Conservation (phyloP, 2,329 filamentous ascomycete genomes). For the Fusarium tanahbumbuense region DNA sequence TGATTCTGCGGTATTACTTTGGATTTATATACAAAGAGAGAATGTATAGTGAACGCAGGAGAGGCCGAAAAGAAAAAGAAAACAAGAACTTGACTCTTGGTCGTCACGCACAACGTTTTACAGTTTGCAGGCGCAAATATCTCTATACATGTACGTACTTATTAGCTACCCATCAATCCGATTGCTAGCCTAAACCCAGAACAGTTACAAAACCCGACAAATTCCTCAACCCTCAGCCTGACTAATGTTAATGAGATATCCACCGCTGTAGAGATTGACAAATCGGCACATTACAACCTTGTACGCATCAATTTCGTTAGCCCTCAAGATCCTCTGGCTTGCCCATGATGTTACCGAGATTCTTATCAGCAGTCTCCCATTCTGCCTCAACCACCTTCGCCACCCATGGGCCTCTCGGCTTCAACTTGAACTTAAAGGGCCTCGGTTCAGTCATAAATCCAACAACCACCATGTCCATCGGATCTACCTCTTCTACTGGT, state of each 20-base stretch:
- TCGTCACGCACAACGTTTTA: too few species aligned
- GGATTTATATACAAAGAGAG: too few species aligned
- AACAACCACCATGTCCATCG: not conserved
- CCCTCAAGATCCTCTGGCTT: not conserved
- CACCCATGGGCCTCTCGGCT: not conserved
- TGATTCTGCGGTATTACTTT: not conserved
- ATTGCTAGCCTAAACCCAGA: not conserved
- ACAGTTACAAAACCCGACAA: not conserved
- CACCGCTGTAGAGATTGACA: too few species aligned
- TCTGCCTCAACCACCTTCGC: not conserved
- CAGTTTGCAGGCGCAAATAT: too few species aligned
- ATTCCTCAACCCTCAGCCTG: rapidly evolving
- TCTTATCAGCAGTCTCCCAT: not conserved
- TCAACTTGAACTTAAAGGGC: not conserved
- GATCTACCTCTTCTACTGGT: rapidly evolving
- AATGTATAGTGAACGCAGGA: too few species aligned
- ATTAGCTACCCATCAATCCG: too few species aligned
- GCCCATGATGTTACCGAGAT: not conserved
- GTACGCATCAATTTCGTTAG: not conserved
- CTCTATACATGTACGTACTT: too few species aligned
- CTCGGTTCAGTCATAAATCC: not conserved
- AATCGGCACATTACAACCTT: too few species aligned
- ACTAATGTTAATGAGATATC: not conserved
- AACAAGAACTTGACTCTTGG: too few species aligned
- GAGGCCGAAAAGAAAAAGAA: too few species aligned